These are phyloP conservation scores for Candida awuae DNA, from an alignment of 805 yeast species.

Conservation along the genomic window DNA sequence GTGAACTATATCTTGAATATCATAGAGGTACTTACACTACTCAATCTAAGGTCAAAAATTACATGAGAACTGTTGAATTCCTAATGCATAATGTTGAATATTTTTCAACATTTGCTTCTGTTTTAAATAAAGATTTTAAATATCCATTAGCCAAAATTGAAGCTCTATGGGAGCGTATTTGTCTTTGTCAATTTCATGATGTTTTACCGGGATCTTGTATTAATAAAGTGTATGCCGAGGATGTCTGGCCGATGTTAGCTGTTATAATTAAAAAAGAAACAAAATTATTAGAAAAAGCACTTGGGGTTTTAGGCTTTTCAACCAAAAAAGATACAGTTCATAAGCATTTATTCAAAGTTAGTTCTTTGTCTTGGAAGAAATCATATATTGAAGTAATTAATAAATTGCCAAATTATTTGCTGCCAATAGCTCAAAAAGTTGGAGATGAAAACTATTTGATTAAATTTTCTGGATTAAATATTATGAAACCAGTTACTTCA, in stretches of 20 bases:
- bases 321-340: conserved; percentile 11
- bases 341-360: conserved; percentile 29
- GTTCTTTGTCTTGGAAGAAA: conserved; percentile 63
- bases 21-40: conserved; percentile 97
- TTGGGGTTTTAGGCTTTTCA: conserved; percentile 11
- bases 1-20: conserved; percentile 89
- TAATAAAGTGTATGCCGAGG: conserved; percentile 84
- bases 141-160: conserved; percentile 70
- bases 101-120: conserved; percentile 69
- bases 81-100: conserved; percentile 80
- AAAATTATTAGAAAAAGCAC: conserved; percentile 43
- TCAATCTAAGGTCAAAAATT: conserved; percentile 77
- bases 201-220: conserved; percentile 97
- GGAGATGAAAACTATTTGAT: conserved; percentile 11
- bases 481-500: conserved; percentile 20
- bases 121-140: conserved; percentile 41
- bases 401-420: conserved; percentile 9
- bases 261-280: conserved; percentile 47
- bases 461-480: conserved; percentile 14
- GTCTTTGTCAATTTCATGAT: conserved; percentile 92
- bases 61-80: conserved; percentile 69
- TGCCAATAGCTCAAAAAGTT: conserved; percentile 11
- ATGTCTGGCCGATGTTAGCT: conserved; percentile 71
- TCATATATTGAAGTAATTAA: conserved; percentile 33
- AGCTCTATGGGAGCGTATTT: conserved; percentile 78